A percentile compares a stretch with the other conserved stretches of the same genome.
Evolutionary conservation across 2,329 filamentous ascomycete species (phyloP).

Genomic region (Penicillium griseofulvum): DNA sequence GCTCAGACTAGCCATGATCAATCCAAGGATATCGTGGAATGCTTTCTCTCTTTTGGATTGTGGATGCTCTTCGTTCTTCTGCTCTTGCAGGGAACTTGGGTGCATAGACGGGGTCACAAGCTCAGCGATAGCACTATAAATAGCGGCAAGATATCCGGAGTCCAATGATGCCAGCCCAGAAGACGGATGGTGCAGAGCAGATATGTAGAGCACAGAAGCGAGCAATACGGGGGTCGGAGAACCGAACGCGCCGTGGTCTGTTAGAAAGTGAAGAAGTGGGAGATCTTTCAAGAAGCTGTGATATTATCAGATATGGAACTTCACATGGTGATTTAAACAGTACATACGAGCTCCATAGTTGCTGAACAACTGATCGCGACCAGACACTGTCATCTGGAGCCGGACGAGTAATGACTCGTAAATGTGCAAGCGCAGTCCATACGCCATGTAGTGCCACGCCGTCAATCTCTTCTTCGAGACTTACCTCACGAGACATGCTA

Average conservation of each 20-base stretch:
- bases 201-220: constrained; percentile 30
- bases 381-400: constrained; percentile 22
- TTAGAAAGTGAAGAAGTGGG: constrained; percentile 30
- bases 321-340: neutral
- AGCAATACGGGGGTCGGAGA: constrained; percentile 28
- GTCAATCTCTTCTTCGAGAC: constrained; percentile 14
- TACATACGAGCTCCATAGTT: constrained; percentile 28
- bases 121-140: constrained; percentile 25
- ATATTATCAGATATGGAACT: neutral
- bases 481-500: constrained; percentile 5
- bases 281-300: constrained; percentile 28
- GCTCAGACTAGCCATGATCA: constrained; percentile 33
- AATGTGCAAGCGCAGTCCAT: constrained; percentile 23
- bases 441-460: constrained; percentile 16
- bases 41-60: constrained; percentile 10
- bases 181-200: constrained; percentile 24
- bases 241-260: constrained; percentile 24
- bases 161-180: constrained; percentile 19
- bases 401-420: constrained; percentile 24
- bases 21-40: constrained; percentile 29
- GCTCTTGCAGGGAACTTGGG: neutral
- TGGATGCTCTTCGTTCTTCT: neutral
- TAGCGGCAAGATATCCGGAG: constrained; percentile 26
- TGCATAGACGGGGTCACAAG: constrained; percentile 17
- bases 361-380: constrained; percentile 24